Percentiles rank a stretch among this genome's conserved stretches.
Conservation (phyloP, 1,284 basidiomycete species). For the Rhizoctonia solani region DNA sequence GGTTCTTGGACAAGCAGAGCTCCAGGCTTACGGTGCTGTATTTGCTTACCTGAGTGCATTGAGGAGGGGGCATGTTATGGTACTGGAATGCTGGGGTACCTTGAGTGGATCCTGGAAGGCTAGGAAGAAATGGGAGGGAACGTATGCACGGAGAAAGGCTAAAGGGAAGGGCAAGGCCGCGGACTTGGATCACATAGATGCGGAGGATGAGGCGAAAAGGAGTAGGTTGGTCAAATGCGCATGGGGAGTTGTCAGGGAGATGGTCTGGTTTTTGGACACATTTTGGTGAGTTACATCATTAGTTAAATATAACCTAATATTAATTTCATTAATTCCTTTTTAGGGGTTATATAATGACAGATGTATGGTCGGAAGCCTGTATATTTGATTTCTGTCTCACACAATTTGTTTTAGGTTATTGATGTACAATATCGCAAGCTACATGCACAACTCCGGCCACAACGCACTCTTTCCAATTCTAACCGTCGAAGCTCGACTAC, state of each 20-base stretch:
- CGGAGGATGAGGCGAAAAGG: conserved; percentile 47
- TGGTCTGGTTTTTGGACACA: conserved; percentile 90
- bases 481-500: conserved; percentile 31
- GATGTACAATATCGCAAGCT: conserved; percentile 79
- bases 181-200: background rate
- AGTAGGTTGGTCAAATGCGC: conserved; percentile 70
- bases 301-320: background rate
- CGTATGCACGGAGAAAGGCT: conserved; percentile 35
- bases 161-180: conserved; percentile 47
- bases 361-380: conserved; percentile 49
- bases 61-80: conserved; percentile 76
- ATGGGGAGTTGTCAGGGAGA: conserved; percentile 83
- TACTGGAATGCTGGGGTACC: conserved; percentile 80
- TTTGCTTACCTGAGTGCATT: conserved; percentile 84
- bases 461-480: conserved; percentile 37
- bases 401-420: conserved; percentile 51
- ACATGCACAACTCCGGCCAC: conserved; percentile 58
- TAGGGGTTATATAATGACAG: conserved; percentile 79
- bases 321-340: background rate
- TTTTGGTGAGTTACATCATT: conserved; percentile 49
- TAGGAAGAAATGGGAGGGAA: conserved; percentile 75
- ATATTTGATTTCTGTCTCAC: background rate
- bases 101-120: conserved; percentile 81
- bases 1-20: conserved; percentile 77
- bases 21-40: conserved; percentile 73